Evolutionary conservation across 768 basidiomycete genomes (phyloP), one percentile per base, ranked within the genome.

Genomic region (Cubamyces lactineus): DNA sequence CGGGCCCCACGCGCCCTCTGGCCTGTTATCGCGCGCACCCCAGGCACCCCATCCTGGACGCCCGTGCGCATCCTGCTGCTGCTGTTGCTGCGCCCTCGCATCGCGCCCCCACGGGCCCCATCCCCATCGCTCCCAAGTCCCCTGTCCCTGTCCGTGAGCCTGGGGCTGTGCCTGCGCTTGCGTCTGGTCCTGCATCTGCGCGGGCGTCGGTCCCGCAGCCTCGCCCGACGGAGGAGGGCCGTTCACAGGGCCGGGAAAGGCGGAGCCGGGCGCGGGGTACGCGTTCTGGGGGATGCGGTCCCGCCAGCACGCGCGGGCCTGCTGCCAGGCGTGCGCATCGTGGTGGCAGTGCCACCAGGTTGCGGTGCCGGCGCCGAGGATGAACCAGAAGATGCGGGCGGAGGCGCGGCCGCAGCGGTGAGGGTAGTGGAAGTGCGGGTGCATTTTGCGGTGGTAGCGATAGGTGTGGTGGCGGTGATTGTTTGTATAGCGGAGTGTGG

Each of bases 311-410:
- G 71, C 73, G 49, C 69, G 71, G 23, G 69, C 70, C 64, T 56
- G 26, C 24, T 43, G 24, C 64, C 60, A 61, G 15, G 34, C 51
- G 41, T 70, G 69, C 49, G 79, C 77, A 41, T 79, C 79, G 65
- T 77, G 78, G 70, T 78, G 79, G 72, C 78, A 72, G 71, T 63
- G 47, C 57, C 57, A 82, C 64, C 72, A 75, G 23, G 72, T 69
- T 0, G 76, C 75, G 26, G 64, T 67, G 2, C 74, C 75, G 6
- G 84, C 87, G 61, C 89, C 89, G 65, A 89, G 19, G 66, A 80
- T 9, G 78, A 91, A 88, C 89, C 89, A 91, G 70, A 90, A 30
- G 56, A 88, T 43, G 64, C 89, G 86, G 46, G 83, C 83, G n/a
- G 84, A 82, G 6, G 80, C 70, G 57, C 76, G 72, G 52, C 72